A percentile compares a stretch with the other conserved stretches of the same genome.
phyloP scores from a whole-genome alignment of 169 alveolate species.

The Plasmodium berghei region DNA sequence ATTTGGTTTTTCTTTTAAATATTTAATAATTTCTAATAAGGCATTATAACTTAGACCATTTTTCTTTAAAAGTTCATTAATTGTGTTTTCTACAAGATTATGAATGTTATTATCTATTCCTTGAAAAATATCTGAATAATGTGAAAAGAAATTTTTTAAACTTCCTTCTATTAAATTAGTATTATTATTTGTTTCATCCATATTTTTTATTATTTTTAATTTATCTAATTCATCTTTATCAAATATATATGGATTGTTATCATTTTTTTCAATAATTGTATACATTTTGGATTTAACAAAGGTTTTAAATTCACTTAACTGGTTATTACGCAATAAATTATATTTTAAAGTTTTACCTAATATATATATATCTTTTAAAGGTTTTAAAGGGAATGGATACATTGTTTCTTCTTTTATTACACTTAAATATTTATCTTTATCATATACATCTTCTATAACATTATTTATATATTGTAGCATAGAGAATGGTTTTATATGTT shows the following conservation, averaged over 20 bases:
- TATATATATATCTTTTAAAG: slow-evolving; percentile 31
- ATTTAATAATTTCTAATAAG: slow-evolving; percentile 37
- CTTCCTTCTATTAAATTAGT: slow-evolving; percentile 18
- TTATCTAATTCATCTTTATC: slow-evolving; percentile 16
- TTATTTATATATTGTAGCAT: slow-evolving; percentile 25
- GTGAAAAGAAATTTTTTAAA: slow-evolving; percentile 25
- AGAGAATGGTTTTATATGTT: no score
- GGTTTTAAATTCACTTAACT: not conserved
- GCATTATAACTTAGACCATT: slow-evolving; percentile 13
- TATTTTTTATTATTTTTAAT: not conserved
- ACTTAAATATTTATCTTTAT: slow-evolving; percentile 12
- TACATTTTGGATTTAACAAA: slow-evolving; percentile 37
- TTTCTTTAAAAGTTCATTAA: slow-evolving; percentile 5
- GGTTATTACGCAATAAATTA: not conserved
- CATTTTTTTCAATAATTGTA: slow-evolving; percentile 5
- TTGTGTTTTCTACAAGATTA: not conserved
- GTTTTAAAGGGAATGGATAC: slow-evolving; percentile 29
- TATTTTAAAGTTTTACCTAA: slow-evolving; percentile 20
- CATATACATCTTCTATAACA: slow-evolving; percentile 8
- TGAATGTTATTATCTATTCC: not conserved
- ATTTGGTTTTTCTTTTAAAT: slow-evolving; percentile 13
- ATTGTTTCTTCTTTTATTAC: slow-evolving; percentile 24
- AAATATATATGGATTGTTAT: not conserved
- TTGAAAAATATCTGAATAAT: not conserved
- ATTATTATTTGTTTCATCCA: not conserved